Evolutionary conservation across 225 moss, liverwort and hornwort genomes (phyloP).

Genomic region (Sphagnum contortum): DNA sequence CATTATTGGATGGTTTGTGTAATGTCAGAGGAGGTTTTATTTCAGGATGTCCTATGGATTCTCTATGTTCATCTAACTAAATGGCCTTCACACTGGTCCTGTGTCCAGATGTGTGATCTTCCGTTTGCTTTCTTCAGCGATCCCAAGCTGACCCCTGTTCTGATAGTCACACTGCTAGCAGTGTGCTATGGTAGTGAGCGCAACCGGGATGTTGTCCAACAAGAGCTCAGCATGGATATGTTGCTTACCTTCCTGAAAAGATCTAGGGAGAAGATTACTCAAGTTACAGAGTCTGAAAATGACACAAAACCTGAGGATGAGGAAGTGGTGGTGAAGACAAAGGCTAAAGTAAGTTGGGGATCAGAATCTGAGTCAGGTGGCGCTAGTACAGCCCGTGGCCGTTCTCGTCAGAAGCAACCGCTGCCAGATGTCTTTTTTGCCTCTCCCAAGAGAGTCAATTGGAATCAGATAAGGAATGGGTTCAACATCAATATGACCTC

Average conservation of each 20-base stretch:
- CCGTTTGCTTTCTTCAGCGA: conserved; percentile 31
- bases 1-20: too few relatives aligned
- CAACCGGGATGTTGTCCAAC: conserved; percentile 24
- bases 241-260: conserved; percentile 26
- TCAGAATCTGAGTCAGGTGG: conserved; percentile 8
- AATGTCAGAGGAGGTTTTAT: too few relatives aligned
- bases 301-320: conserved; percentile 17
- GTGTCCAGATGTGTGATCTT: conserved; percentile 26
- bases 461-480: conserved; percentile 18
- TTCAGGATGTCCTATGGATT: too few relatives aligned
- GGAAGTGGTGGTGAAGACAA: conserved; percentile 13
- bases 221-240: conserved; percentile 42
- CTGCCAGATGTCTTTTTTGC: conserved; percentile 23
- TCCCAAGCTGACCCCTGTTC: conserved; percentile 34
- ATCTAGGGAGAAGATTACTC: conserved; percentile 6
- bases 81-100: neutral
- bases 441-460: conserved; percentile 35
- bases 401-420: conserved; percentile 14
- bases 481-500: conserved; percentile 25
- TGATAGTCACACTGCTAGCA: conserved; percentile 25
- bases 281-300: conserved; percentile 1
- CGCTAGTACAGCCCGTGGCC: conserved; percentile 13
- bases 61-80: too few relatives aligned
- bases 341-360: conserved; percentile 12
- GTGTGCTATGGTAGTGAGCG: conserved; percentile 27